phyloP scores from a whole-genome alignment of 768 basidiomycete species.

The Mycena vitilis region DNA sequence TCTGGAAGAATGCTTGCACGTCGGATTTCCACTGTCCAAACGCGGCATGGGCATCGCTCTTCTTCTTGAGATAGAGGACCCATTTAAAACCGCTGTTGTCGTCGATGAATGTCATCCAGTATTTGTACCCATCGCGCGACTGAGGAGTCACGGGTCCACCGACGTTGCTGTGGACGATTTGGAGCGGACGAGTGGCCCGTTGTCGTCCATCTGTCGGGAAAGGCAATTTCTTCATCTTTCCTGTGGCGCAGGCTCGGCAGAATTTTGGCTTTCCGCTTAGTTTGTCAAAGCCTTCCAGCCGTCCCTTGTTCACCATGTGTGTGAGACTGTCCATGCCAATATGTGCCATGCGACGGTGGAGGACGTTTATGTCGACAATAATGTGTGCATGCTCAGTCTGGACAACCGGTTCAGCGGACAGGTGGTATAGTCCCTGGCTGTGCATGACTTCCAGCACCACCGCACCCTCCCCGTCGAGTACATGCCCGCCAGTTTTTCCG shows the following conservation, averaged over 20 bases:
- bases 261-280: slow-evolving; percentile 2
- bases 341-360: slow-evolving; percentile 11
- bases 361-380: slow-evolving; percentile 11
- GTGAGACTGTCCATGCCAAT: background rate
- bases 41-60: background rate
- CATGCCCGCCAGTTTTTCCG: background rate
- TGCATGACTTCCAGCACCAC: background rate
- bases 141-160: slow-evolving; percentile 6
- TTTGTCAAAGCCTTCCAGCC: background rate
- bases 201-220: background rate
- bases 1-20: background rate
- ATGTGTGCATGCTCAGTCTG: background rate
- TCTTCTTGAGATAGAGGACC: slow-evolving; percentile 1
- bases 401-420: background rate
- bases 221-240: slow-evolving; percentile 8
- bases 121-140: background rate
- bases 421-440: slow-evolving; percentile 2
- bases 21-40: background rate
- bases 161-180: slow-evolving; percentile 3
- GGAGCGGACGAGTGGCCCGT: background rate
- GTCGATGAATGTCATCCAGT: background rate
- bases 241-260: background rate
- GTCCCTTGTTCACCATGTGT: slow-evolving; percentile 1
- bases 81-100: background rate
- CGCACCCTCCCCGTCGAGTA: background rate